phyloP scores from a whole-genome alignment of 208 protist species.

The Leishmania mexicana region DNA sequence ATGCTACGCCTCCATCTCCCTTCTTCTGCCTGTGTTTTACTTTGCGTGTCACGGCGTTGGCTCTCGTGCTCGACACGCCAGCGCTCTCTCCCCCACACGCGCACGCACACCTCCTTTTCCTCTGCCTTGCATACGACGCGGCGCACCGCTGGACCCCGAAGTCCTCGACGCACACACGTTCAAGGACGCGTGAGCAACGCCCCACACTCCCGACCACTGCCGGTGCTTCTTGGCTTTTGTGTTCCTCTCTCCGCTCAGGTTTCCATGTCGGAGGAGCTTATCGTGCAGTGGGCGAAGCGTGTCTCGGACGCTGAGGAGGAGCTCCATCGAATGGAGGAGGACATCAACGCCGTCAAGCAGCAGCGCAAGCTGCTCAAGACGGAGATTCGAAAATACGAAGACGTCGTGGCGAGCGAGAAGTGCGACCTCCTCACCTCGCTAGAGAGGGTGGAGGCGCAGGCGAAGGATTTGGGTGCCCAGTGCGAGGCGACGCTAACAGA shows the following conservation, averaged over 20 bases:
- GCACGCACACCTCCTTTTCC: not conserved
- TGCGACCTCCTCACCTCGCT: slow-evolving; percentile 57
- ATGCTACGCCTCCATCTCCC: not conserved
- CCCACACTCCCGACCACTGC: no score
- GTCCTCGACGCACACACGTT: not conserved
- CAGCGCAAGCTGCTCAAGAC: slow-evolving; percentile 53
- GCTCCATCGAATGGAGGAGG: slow-evolving; percentile 64
- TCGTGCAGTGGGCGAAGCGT: slow-evolving; percentile 69
- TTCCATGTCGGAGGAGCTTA: slow-evolving; percentile 39
- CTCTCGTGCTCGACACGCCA: not conserved
- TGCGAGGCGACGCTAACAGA: slow-evolving; percentile 58
- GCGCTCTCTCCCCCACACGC: not conserved
- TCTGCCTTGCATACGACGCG: no score
- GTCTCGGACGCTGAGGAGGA: slow-evolving; percentile 77
- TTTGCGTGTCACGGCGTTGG: not conserved
- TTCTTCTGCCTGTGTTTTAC: not conserved
- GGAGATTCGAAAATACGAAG: slow-evolving; percentile 49
- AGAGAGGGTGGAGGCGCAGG: slow-evolving; percentile 72
- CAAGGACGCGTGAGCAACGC: not conserved
- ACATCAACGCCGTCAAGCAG: slow-evolving; percentile 55
- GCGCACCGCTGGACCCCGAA: not conserved
- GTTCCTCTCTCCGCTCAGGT: not conserved
- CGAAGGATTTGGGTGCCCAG: slow-evolving; percentile 49
- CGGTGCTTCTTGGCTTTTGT: not conserved
- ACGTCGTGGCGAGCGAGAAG: slow-evolving; percentile 63